Evolutionary conservation across 331 rosid genomes (phyloP).

Genomic region (Phaseolus coccineus): DNA sequence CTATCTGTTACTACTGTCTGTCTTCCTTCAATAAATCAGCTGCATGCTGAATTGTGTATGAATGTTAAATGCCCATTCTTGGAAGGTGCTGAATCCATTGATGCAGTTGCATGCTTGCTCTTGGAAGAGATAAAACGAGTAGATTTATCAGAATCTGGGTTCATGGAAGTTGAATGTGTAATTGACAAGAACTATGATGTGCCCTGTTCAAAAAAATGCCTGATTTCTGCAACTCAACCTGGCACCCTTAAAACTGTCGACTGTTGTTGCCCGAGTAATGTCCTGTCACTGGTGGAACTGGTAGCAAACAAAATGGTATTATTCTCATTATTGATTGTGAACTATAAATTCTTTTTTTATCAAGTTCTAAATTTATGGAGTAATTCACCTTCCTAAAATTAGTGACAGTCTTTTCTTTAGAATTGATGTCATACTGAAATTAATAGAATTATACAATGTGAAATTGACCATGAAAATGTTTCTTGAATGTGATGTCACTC

Average conservation of each 20-base stretch:
- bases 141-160: slow-evolving; percentile 40
- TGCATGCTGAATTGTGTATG: slow-evolving; percentile 50
- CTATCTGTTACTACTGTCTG: slow-evolving; percentile 48
- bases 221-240: slow-evolving; percentile 48
- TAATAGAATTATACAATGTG: slow-evolving; percentile 13
- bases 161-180: slow-evolving; percentile 38
- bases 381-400: no score
- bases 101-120: slow-evolving; percentile 61
- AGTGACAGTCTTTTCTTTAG: not conserved
- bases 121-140: slow-evolving; percentile 51
- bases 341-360: slow-evolving; percentile 5
- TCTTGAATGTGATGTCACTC: not conserved
- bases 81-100: slow-evolving; percentile 64
- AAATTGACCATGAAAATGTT: slow-evolving; percentile 15
- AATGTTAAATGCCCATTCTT: slow-evolving; percentile 67
- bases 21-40: slow-evolving; percentile 51
- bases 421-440: not conserved
- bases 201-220: slow-evolving; percentile 52
- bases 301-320: slow-evolving; percentile 74
- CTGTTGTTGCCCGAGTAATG: slow-evolving; percentile 59
- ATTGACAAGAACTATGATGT: slow-evolving; percentile 44
- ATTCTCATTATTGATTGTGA: slow-evolving; percentile 31
- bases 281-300: slow-evolving; percentile 81
- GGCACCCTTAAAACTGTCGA: slow-evolving; percentile 25
- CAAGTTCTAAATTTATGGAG: no score